phyloP scores from a whole-genome alignment of 1,139 yeast species.

The Geotrichum fermentans region DNA sequence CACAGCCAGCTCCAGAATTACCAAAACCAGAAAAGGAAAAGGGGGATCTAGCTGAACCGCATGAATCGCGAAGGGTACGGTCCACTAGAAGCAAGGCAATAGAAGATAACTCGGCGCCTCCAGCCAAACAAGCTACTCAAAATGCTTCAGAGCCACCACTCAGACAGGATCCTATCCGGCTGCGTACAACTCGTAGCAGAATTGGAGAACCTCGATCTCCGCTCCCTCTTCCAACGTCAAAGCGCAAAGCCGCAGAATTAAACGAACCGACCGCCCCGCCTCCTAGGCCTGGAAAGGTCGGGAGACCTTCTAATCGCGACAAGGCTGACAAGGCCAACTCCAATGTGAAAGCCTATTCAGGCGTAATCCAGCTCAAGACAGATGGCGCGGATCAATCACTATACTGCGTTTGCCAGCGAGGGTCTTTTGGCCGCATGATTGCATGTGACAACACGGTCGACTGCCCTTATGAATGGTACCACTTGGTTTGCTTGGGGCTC shows the following conservation, averaged over 20 bases:
- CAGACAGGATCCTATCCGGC: too few relatives aligned
- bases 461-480: constrained; percentile 16
- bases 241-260: too few relatives aligned
- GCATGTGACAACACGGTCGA: constrained; percentile 12
- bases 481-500: constrained; percentile 8
- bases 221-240: not conserved
- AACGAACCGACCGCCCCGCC: not conserved
- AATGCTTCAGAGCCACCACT: not conserved
- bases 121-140: too few relatives aligned
- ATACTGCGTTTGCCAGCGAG: constrained; percentile 13
- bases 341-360: not conserved
- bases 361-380: not conserved
- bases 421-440: constrained; percentile 14
- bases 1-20: not conserved
- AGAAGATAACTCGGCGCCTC: too few relatives aligned
- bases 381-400: not conserved
- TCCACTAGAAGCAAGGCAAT: not conserved
- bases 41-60: too few relatives aligned
- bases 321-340: not conserved
- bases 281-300: not conserved
- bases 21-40: too few relatives aligned
- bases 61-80: not conserved
- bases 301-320: not conserved
- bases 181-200: too few relatives aligned
- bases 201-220: not conserved